Evolutionary conservation across 2,329 filamentous ascomycete genomes (phyloP).

Genomic region (Claviceps capensis): DNA sequence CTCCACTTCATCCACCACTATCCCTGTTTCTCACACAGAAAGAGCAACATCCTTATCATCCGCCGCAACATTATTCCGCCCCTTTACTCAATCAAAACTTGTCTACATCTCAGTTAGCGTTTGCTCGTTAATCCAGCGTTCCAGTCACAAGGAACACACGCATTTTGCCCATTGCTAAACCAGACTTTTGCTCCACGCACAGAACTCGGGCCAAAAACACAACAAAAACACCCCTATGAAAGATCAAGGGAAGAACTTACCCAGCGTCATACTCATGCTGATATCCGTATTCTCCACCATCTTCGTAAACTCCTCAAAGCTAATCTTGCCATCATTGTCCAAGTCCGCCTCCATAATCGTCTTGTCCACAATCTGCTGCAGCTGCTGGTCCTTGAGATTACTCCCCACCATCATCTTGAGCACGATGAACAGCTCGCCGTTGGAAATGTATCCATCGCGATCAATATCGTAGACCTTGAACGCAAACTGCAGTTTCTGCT

Average conservation of each 20-base stretch:
- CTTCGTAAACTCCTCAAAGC: slow-evolving; percentile 96
- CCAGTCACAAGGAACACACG: too few relatives aligned
- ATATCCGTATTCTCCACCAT: slow-evolving; percentile 94
- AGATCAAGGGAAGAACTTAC: slow-evolving; percentile 25
- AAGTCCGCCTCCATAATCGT: slow-evolving; percentile 99
- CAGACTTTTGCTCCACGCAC: too few relatives aligned
- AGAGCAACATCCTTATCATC: not conserved
- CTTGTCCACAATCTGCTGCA: slow-evolving; percentile 99
- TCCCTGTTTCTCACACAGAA: not conserved
- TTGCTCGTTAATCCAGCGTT: too few relatives aligned
- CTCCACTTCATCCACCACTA: not conserved
- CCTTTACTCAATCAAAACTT: not conserved
- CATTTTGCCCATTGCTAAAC: too few relatives aligned
- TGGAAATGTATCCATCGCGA: slow-evolving; percentile 95
- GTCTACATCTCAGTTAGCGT: not conserved
- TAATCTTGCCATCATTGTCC: slow-evolving; percentile 94
- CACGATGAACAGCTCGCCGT: slow-evolving; percentile 97
- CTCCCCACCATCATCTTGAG: slow-evolving; percentile 99
- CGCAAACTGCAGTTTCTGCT: slow-evolving; percentile 93
- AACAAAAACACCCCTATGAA: too few relatives aligned
- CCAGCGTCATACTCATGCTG: slow-evolving; percentile 61
- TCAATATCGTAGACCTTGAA: slow-evolving; percentile 99
- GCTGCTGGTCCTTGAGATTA: slow-evolving; percentile 96
- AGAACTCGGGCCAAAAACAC: too few relatives aligned
- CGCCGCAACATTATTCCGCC: too few relatives aligned